Evolutionary conservation across 176 grass and related monocot species (phyloP).

Genomic region (Saccharum spontaneum): DNA sequence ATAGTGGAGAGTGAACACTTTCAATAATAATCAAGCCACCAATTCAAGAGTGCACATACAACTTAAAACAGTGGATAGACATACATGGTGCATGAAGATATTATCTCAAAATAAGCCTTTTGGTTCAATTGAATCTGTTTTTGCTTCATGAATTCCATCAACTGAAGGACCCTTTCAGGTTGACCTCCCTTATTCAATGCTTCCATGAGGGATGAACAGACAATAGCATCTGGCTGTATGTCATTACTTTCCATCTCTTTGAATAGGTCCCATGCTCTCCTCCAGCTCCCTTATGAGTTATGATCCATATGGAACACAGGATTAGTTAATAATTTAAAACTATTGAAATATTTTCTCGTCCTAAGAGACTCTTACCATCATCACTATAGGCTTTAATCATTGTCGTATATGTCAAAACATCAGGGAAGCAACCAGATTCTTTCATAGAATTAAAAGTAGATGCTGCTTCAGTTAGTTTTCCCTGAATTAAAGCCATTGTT

Average conservation of each 20-base stretch:
- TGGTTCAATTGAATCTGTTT: slow-evolving; percentile 69
- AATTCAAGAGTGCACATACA: slow-evolving; percentile 15
- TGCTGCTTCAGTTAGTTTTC: slow-evolving; percentile 72
- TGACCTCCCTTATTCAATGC: slow-evolving; percentile 72
- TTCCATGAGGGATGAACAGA: slow-evolving; percentile 82
- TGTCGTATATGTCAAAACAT: slow-evolving; percentile 95
- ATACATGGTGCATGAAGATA: slow-evolving; percentile 90
- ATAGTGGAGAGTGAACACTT: slow-evolving; percentile 10
- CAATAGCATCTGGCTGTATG: slow-evolving; percentile 65
- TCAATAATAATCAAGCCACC: slow-evolving; percentile 19
- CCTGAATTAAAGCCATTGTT: slow-evolving; percentile 60
- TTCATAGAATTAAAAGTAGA: slow-evolving; percentile 79
- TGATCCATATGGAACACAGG: slow-evolving; percentile 45
- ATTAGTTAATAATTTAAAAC: slow-evolving; percentile 33
- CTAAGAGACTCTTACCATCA: slow-evolving; percentile 59
- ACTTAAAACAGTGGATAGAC: slow-evolving; percentile 40
- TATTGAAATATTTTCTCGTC: slow-evolving; percentile 6
- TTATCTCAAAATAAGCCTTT: slow-evolving; percentile 75
- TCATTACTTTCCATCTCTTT: slow-evolving; percentile 72
- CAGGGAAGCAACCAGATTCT: slow-evolving; percentile 62
- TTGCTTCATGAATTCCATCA: slow-evolving; percentile 76
- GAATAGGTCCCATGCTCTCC: slow-evolving; percentile 69
- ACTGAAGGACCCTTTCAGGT: slow-evolving; percentile 68
- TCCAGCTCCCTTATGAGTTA: slow-evolving; percentile 74
- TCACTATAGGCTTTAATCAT: slow-evolving; percentile 77